phyloP scores from a whole-genome alignment of 352 stramenopile species.

The Phytophthora colocasiae region DNA sequence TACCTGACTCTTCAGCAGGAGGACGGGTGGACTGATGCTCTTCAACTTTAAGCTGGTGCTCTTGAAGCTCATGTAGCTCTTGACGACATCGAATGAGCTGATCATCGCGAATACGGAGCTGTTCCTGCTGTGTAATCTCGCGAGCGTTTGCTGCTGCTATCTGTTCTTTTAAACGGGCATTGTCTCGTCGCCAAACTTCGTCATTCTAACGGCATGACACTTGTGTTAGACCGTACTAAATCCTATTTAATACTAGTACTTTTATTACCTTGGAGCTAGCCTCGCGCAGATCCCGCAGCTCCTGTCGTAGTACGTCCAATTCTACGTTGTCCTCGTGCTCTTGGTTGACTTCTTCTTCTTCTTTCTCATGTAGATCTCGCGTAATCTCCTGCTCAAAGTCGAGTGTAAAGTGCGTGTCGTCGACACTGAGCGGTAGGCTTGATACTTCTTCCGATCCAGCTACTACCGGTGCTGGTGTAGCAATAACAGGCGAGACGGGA shows the following conservation, averaged over 20 bases:
- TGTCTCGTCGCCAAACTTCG: conserved; percentile 33
- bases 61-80: conserved; percentile 24
- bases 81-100: conserved; percentile 24
- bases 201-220: conserved; percentile 23
- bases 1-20: conserved; percentile 12
- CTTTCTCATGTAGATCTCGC: conserved; percentile 1
- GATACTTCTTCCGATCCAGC: background rate
- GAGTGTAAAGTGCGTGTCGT: conserved; percentile 4
- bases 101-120: conserved; percentile 14
- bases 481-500: conserved; percentile 7
- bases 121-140: conserved; percentile 19
- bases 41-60: conserved; percentile 23
- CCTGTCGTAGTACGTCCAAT: conserved; percentile 17
- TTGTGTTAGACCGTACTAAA: background rate
- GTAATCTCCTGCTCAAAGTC: conserved; percentile 1
- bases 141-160: conserved; percentile 11
- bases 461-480: background rate
- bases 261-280: conserved; percentile 22
- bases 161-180: conserved; percentile 28
- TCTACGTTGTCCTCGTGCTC: conserved; percentile 15
- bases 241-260: background rate
- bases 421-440: background rate
- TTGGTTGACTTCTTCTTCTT: conserved; percentile 16
- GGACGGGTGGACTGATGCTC: conserved; percentile 3
- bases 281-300: conserved; percentile 23